Conservation (phyloP, 345 rosid genomes). For the Aegle marmelos region DNA sequence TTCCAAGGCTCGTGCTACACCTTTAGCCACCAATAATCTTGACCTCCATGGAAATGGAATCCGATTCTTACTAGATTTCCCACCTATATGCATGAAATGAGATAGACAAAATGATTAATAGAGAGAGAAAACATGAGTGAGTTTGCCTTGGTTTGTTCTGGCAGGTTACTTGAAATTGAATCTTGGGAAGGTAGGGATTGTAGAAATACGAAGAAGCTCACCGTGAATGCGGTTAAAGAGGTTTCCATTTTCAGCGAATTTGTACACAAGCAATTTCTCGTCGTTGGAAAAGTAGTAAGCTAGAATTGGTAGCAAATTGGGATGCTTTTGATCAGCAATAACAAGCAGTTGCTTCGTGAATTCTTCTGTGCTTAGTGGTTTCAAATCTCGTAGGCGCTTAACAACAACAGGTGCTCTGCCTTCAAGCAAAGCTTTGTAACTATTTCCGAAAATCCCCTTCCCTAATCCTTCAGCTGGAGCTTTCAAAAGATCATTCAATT, state of each 20-base stretch:
- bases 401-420: constrained; percentile 36
- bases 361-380: constrained; percentile 41
- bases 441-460: constrained; percentile 44
- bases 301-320: constrained; percentile 54
- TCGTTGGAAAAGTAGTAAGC: constrained; percentile 69
- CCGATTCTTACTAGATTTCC: constrained; percentile 14
- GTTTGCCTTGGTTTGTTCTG: no score
- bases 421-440: constrained; percentile 40
- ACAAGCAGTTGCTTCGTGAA: constrained; percentile 31
- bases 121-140: not conserved
- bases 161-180: no score
- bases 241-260: constrained; percentile 41
- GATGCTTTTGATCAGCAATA: constrained; percentile 37
- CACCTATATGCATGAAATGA: not conserved
- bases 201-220: constrained; percentile 8
- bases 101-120: not conserved
- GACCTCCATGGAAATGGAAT: constrained; percentile 46
- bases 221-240: constrained; percentile 53
- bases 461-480: constrained; percentile 56
- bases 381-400: constrained; percentile 43
- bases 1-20: constrained; percentile 45
- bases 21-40: constrained; percentile 44
- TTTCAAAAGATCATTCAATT: constrained; percentile 38
- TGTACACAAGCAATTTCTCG: constrained; percentile 55
- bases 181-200: no score